Percentiles rank a stretch among this genome's conserved stretches.
Evolutionary conservation across 2,329 filamentous ascomycete genomes (phyloP).

Genomic region (Epichloe amarillans): DNA sequence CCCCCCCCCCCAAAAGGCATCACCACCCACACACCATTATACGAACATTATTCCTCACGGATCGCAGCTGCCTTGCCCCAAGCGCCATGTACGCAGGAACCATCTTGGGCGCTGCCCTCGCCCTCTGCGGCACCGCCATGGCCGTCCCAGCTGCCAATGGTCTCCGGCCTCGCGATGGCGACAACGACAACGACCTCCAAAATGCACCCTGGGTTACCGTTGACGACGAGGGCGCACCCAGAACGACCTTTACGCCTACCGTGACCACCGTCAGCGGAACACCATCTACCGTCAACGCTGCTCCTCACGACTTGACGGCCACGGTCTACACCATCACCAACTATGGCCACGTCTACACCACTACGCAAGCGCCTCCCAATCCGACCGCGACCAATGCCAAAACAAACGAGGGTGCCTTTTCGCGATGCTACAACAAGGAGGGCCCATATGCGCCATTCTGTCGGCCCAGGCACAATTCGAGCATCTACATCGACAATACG

Average conservation of each 20-base stretch:
- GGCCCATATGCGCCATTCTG: slow-evolving; percentile 38
- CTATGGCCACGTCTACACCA: slow-evolving; percentile 25
- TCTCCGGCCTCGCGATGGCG: slow-evolving; percentile 8
- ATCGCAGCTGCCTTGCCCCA: neutral
- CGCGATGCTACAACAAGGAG: slow-evolving; percentile 34
- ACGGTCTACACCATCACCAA: slow-evolving; percentile 25
- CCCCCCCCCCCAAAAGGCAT: too few relatives aligned
- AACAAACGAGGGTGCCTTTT: slow-evolving; percentile 33
- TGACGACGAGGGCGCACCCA: slow-evolving; percentile 30
- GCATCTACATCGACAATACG: slow-evolving; percentile 29
- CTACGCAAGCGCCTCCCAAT: slow-evolving; percentile 29
- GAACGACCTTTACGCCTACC: slow-evolving; percentile 35
- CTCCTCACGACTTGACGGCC: slow-evolving; percentile 34
- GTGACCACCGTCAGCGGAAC: slow-evolving; percentile 32
- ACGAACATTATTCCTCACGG: neutral
- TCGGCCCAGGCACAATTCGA: slow-evolving; percentile 28
- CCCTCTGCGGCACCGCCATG: slow-evolving; percentile 13
- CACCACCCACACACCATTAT: too few relatives aligned
- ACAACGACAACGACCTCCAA: slow-evolving; percentile 10
- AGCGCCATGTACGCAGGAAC: slow-evolving; percentile 19
- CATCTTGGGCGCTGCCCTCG: slow-evolving; percentile 15
- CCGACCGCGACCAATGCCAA: slow-evolving; percentile 27
- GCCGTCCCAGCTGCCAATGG: slow-evolving; percentile 17
- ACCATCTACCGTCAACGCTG: slow-evolving; percentile 23
- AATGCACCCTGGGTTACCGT: slow-evolving; percentile 38